Conservation (phyloP, 805 yeast species). For the Saturnispora zaruensis region DNA sequence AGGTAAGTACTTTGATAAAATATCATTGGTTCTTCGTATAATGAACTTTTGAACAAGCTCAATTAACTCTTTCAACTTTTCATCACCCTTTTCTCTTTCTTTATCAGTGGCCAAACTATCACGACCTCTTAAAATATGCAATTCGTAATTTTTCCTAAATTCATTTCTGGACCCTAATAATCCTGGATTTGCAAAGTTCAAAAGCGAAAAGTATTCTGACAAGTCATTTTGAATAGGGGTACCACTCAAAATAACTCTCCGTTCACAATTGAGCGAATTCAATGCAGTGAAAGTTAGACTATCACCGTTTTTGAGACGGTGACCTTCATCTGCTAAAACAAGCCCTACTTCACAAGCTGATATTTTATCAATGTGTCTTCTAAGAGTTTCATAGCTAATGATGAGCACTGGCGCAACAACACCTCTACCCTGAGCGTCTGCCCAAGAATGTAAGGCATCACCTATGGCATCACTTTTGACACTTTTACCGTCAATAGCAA, state of each 20-base stretch:
- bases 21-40: constrained; percentile 91
- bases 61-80: constrained; percentile 60
- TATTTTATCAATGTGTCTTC: constrained; percentile 74
- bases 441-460: constrained; percentile 70
- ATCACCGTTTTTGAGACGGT: constrained; percentile 78
- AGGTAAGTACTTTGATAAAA: constrained; percentile 86
- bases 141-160: constrained; percentile 78
- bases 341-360: constrained; percentile 76
- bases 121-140: constrained; percentile 71
- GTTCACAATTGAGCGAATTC: constrained; percentile 70
- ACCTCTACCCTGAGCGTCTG: constrained; percentile 75
- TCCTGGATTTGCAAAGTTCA: constrained; percentile 93
- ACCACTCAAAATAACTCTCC: constrained; percentile 90
- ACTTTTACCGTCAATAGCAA: constrained; percentile 87
- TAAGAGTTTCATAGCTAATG: constrained; percentile 85
- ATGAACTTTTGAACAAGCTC: constrained; percentile 79
- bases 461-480: constrained; percentile 64
- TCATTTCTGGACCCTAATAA: constrained; percentile 76
- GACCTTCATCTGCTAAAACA: constrained; percentile 81
- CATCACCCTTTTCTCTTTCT: constrained; percentile 62
- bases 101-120: constrained; percentile 83
- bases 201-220: constrained; percentile 83
- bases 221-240: constrained; percentile 96
- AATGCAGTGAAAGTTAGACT: constrained; percentile 84
- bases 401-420: constrained; percentile 90